These are phyloP conservation scores for Talaromyces funiculosus DNA, from an alignment of 2,329 filamentous ascomycete species.

Conservation along the genomic window DNA sequence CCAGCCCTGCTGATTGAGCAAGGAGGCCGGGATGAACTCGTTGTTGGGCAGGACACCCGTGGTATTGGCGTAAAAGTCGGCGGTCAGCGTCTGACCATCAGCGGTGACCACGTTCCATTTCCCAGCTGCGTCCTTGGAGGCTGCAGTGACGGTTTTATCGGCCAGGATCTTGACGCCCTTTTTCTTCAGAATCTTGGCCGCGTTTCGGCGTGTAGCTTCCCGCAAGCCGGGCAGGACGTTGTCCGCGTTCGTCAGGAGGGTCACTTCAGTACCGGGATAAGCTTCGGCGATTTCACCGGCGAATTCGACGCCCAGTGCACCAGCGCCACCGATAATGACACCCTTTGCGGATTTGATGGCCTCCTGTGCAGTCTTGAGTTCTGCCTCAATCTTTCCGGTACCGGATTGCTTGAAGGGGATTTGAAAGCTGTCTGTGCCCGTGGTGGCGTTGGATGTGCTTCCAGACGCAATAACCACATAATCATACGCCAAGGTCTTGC, in stretches of 20 bases:
- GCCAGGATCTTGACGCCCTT: slow-evolving; percentile 15
- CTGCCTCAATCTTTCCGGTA: not conserved
- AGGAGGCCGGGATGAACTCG: slow-evolving; percentile 16
- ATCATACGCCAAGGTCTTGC: slow-evolving; percentile 33
- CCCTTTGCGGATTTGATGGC: slow-evolving; percentile 34
- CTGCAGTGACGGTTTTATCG: slow-evolving; percentile 8
- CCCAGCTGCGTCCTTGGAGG: slow-evolving; percentile 8
- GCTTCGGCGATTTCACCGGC: slow-evolving; percentile 46
- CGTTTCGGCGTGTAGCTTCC: not conserved
- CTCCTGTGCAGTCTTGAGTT: slow-evolving; percentile 24
- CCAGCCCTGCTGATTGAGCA: slow-evolving; percentile 17
- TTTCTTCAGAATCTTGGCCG: slow-evolving; percentile 9
- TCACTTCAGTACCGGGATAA: slow-evolving; percentile 28
- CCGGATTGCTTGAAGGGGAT: slow-evolving; percentile 7
- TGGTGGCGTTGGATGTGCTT: slow-evolving; percentile 30
- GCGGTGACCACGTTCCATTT: slow-evolving; percentile 15
- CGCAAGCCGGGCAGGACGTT: slow-evolving; percentile 7
- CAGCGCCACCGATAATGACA: slow-evolving; percentile 46
- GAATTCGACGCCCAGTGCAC: slow-evolving; percentile 45
- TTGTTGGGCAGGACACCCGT: slow-evolving; percentile 19
- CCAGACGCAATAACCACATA: slow-evolving; percentile 50
- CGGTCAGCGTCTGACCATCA: slow-evolving; percentile 20
- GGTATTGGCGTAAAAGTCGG: slow-evolving; percentile 18
- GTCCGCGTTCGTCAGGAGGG: slow-evolving; percentile 19
- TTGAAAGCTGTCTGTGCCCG: slow-evolving; percentile 1